A percentile compares a stretch with the other conserved stretches of the same genome.
Evolutionary conservation across 2,329 filamentous ascomycete genomes (phyloP).

Genomic region (Aspergillus amoenus): DNA sequence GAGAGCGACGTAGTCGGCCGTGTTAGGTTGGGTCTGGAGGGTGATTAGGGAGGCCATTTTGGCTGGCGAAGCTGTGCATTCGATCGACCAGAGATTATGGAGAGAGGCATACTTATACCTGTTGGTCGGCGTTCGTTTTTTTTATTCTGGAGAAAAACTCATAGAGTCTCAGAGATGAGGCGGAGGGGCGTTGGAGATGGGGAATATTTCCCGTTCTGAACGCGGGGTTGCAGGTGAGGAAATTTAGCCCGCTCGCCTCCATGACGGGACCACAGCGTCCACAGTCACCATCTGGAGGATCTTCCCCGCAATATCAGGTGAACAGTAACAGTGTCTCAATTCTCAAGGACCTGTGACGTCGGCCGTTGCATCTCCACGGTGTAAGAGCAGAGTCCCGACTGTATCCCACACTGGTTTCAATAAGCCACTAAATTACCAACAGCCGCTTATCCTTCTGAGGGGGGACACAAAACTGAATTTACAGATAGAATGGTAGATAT

Average conservation of each 20-base stretch:
- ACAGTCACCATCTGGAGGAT: background rate
- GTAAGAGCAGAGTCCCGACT: too few species aligned
- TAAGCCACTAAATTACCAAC: too few species aligned
- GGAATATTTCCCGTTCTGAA: constrained; percentile 10
- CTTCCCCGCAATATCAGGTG: too few species aligned
- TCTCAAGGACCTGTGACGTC: too few species aligned
- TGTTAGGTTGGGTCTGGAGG: constrained; percentile 18
- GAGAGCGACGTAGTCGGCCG: constrained; percentile 38
- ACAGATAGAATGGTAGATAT: too few species aligned
- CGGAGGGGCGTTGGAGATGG: background rate
- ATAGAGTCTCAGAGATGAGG: background rate
- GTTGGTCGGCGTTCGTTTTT: too few species aligned
- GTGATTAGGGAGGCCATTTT: constrained; percentile 5
- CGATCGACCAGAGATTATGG: background rate
- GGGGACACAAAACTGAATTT: too few species aligned
- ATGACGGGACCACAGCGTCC: background rate
- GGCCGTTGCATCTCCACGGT: too few species aligned
- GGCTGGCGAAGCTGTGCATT: background rate
- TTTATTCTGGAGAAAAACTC: too few species aligned
- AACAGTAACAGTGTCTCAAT: too few species aligned
- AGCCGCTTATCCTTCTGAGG: too few species aligned
- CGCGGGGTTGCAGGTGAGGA: constrained; percentile 11
- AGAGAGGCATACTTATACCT: background rate
- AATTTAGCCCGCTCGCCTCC: constrained; percentile 13
- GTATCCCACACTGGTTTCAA: too few species aligned